Conservation (phyloP, 345 rosid species). For the Syzygium jambos region DNA sequence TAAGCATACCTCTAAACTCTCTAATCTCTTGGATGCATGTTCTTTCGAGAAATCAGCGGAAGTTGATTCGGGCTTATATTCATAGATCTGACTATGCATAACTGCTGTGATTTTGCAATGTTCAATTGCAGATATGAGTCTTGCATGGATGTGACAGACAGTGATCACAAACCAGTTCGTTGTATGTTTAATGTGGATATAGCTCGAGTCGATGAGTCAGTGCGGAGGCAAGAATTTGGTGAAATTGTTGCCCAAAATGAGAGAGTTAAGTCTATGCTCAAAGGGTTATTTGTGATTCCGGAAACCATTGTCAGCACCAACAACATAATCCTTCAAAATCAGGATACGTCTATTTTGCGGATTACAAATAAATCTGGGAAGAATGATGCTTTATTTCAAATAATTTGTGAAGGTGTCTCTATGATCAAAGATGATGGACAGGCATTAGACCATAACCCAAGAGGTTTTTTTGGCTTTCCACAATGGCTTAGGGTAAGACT, state of each 20-base stretch:
- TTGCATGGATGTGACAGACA: slow-evolving; percentile 96
- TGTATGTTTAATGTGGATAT: slow-evolving; percentile 74
- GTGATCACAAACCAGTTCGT: slow-evolving; percentile 98
- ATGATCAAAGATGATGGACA: slow-evolving; percentile 49
- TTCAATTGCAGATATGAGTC: slow-evolving; percentile 60
- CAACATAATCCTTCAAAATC: slow-evolving; percentile 67
- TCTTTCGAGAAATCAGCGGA: not conserved
- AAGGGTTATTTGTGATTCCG: slow-evolving; percentile 51
- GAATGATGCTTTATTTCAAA: slow-evolving; percentile 49
- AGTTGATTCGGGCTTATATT: not conserved
- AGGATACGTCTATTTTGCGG: slow-evolving; percentile 49
- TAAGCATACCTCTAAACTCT: not conserved
- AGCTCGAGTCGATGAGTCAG: slow-evolving; percentile 85
- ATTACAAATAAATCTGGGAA: slow-evolving; percentile 60
- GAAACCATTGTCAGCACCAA: slow-evolving; percentile 63
- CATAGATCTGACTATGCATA: not conserved
- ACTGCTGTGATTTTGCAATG: not conserved
- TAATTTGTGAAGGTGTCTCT: slow-evolving; percentile 69
- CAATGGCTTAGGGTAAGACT: slow-evolving; percentile 87
- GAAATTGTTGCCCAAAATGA: slow-evolving; percentile 48
- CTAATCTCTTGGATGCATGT: not conserved
- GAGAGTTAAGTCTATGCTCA: slow-evolving; percentile 39
- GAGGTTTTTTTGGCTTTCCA: slow-evolving; percentile 78
- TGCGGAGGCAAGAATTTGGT: slow-evolving; percentile 75
- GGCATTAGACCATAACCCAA: slow-evolving; percentile 33